phyloP scores from a whole-genome alignment of 257 asterid species.

The Solanum corneliomulleri region DNA sequence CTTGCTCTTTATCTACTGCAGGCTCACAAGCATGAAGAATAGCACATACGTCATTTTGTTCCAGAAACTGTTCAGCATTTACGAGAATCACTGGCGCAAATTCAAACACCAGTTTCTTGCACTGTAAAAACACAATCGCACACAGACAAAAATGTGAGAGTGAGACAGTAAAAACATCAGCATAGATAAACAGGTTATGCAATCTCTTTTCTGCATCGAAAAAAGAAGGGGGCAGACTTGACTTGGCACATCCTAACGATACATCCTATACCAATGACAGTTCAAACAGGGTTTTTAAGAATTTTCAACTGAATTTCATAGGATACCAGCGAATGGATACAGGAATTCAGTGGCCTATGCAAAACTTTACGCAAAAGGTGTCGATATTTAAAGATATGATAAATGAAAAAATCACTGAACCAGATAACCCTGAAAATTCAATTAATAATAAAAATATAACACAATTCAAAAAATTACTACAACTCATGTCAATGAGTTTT shows the following conservation, averaged over 20 bases:
- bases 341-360: neutral
- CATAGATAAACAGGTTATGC: neutral
- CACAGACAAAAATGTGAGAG: neutral
- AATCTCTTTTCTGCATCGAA: neutral
- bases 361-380: neutral
- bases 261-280: neutral
- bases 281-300: neutral
- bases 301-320: neutral
- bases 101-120: slow-evolving; percentile 79
- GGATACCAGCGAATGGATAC: neutral
- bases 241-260: neutral
- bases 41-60: slow-evolving; percentile 50
- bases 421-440: neutral
- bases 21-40: slow-evolving; percentile 37
- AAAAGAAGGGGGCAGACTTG: neutral
- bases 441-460: neutral
- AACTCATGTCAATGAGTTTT: neutral
- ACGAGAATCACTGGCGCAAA: slow-evolving; percentile 64
- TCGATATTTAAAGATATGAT: neutral
- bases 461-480: neutral
- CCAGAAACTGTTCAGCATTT: slow-evolving; percentile 74
- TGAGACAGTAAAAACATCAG: neutral
- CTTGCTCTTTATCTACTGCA: neutral
- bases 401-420: neutral
- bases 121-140: slow-evolving; percentile 29